A percentile compares a stretch with the other conserved stretches of the same genome.
These are phyloP conservation scores for Mycosphaerella sp. DNA, from an alignment of 2,329 filamentous ascomycete genomes.

Conservation along the genomic window DNA sequence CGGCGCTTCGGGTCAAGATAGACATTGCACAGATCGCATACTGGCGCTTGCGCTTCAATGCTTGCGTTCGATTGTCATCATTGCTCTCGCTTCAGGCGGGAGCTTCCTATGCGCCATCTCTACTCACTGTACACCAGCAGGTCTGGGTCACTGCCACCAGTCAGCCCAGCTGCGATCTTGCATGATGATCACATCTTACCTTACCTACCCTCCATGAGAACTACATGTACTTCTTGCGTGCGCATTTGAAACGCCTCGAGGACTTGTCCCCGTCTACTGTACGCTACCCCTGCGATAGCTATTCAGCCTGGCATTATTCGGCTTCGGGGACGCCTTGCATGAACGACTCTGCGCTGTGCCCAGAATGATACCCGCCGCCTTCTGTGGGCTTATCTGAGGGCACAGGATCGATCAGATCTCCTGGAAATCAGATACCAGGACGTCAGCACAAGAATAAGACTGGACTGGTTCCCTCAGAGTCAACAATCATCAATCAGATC, in stretches of 20 bases:
- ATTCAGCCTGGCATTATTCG: not conserved
- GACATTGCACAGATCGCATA: no score
- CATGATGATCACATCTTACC: no score
- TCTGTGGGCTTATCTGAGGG: not conserved
- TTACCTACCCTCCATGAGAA: no score
- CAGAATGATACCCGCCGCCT: slow-evolving; percentile 26
- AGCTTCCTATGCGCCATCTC: no score
- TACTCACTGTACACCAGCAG: no score
- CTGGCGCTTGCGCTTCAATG: no score
- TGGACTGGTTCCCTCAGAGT: not conserved
- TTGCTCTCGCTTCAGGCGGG: no score
- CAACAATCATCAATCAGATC: not conserved
- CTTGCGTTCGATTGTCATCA: no score
- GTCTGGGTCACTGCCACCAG: no score
- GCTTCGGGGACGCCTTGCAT: slow-evolving; percentile 17
- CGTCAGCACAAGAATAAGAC: not conserved
- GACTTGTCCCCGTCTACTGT: not conserved
- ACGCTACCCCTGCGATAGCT: slow-evolving; percentile 5
- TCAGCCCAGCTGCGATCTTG: no score
- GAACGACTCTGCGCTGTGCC: slow-evolving; percentile 13
- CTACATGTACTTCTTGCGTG: no score
- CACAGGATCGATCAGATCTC: not conserved
- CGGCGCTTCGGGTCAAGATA: no score
- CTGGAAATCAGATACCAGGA: not conserved
- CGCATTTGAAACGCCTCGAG: not conserved